Evolutionary conservation across 1,139 yeast species (phyloP), one percentile per base, ranked within the genome.

Genomic region (Scheffersomyces parashehatae): DNA sequence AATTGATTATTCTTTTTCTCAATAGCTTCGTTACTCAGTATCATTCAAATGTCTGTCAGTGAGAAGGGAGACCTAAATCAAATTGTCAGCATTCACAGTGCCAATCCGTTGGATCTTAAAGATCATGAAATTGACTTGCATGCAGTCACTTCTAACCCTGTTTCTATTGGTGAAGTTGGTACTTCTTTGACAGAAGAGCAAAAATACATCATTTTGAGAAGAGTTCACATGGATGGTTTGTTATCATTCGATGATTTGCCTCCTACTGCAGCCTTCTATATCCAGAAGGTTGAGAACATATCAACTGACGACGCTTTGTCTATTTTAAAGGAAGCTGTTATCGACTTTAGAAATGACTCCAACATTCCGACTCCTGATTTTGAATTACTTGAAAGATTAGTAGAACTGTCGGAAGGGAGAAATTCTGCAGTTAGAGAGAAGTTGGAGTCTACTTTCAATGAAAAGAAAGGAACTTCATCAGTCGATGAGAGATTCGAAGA

Each of bases 181-280:
- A 16, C 58, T 39, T 46, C 55, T 52, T 13, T 12, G 13, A 12
- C 20, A 26, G 14, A 38, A 4, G 34, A 31, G 9, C 34, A 31
- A 15, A 31, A 31, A 15, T 15, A 8, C 10, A 10, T 31, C 7
- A 12, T 31, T 12, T 78, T 81, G 79, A 74, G 73, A 50, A 40
- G 52, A 14, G 37, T 58, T 29, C 39, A 42, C 37, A 49, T 35
- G 32, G 48, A 48, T 29, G 32, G 34, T 31, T n/a, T 31, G 13
- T 35, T 37, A 1, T 41, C 57, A n/a, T 53, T 63, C 43, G 68
- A 64, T 5, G 63, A 68, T 38, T 58, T 70, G 40, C 74, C 74
- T 3, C 47, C 61, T n/a, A 53, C 56, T 29, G 60, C 55, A 8
- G 40, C 56, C 10, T 59, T 53, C 41, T 53, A 60, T 58, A 49